Evolutionary conservation across 306 rosid genomes (phyloP).

Genomic region (Sicyos baderoa): DNA sequence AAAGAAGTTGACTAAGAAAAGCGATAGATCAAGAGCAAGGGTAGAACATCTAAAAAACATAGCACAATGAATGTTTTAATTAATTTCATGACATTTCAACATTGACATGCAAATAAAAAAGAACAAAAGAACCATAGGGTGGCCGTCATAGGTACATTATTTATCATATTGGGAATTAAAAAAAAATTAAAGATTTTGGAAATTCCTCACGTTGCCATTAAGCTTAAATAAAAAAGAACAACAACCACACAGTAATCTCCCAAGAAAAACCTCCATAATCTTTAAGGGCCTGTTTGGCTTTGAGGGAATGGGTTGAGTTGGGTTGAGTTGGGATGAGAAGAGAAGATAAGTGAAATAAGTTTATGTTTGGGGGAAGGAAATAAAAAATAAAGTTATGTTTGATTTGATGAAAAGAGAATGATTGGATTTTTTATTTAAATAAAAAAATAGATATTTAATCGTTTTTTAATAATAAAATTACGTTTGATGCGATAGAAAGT

Average conservation of each 20-base stretch:
- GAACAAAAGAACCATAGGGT: neutral
- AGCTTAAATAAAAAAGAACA: neutral
- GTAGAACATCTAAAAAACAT: neutral
- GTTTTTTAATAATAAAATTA: too few relatives aligned
- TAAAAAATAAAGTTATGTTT: too few relatives aligned
- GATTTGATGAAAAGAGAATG: too few relatives aligned
- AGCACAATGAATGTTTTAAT: constrained; percentile 12
- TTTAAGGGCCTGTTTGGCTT: too few relatives aligned
- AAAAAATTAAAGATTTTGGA: neutral
- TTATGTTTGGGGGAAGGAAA: too few relatives aligned
- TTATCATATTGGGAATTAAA: neutral
- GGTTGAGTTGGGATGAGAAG: too few relatives aligned
- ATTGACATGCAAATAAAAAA: neutral
- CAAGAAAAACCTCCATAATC: neutral
- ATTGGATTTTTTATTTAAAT: too few relatives aligned
- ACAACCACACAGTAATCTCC: neutral
- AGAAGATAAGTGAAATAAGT: too few relatives aligned
- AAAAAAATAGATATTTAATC: too few relatives aligned
- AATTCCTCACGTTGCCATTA: neutral
- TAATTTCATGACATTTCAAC: neutral
- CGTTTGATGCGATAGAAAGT: too few relatives aligned
- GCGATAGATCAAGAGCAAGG: too few relatives aligned
- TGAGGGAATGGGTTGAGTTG: too few relatives aligned
- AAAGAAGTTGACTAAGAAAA: neutral
- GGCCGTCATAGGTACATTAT: neutral